phyloP scores from a whole-genome alignment of 495 filamentous ascomycete genomes.

The Neurospora tetrasperma region DNA sequence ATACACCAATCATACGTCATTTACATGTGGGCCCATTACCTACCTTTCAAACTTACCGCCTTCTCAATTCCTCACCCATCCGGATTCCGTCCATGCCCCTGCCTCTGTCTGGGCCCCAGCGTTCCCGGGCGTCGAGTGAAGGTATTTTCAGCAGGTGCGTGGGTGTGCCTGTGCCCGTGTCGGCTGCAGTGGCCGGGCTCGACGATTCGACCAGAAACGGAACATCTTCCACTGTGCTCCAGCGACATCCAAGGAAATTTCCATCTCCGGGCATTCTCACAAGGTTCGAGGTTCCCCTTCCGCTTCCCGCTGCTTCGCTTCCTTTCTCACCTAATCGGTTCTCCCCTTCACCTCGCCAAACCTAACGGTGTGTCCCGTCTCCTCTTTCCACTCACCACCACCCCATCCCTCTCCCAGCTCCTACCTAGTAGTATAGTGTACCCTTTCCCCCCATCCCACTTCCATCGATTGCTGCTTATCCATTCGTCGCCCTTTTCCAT shows the following conservation, averaged over 20 bases:
- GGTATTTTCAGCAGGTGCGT: background rate
- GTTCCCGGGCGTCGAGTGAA: background rate
- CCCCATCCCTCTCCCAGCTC: background rate
- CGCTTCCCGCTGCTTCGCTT: background rate
- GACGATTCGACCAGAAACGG: background rate
- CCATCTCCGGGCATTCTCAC: background rate
- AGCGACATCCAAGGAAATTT: background rate
- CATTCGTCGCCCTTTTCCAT: background rate
- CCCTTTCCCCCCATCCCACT: background rate
- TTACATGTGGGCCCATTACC: background rate
- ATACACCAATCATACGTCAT: slow-evolving; percentile 1
- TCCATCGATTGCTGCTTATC: background rate
- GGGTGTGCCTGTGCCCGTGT: background rate
- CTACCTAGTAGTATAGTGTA: background rate
- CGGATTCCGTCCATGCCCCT: too few species aligned
- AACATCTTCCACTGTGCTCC: background rate
- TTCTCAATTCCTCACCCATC: background rate
- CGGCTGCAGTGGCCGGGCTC: background rate
- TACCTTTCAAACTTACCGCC: background rate
- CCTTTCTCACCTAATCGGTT: background rate
- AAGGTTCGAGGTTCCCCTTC: background rate
- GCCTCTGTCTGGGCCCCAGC: background rate
- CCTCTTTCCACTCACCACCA: background rate
- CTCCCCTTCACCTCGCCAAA: background rate
- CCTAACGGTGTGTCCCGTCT: background rate